Evolutionary conservation across 163 green algal genomes (phyloP).

Genomic region (Chlamydomonas reinhardtii): DNA sequence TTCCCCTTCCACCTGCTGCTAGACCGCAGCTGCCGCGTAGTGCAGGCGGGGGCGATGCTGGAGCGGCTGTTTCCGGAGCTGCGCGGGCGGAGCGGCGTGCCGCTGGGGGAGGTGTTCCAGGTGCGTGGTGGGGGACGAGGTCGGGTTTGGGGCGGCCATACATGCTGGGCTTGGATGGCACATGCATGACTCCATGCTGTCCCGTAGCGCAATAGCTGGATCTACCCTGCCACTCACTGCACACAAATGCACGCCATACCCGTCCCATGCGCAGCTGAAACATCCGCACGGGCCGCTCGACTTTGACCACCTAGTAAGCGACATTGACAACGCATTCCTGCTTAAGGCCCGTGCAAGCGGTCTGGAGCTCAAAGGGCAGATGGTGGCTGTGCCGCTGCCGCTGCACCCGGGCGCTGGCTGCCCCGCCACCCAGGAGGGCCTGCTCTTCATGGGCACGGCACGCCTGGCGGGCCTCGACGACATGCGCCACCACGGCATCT

Average conservation of each 20-base stretch:
- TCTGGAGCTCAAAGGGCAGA: conserved; percentile 50
- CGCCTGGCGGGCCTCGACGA: conserved; percentile 16
- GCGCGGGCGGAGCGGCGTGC: not conserved
- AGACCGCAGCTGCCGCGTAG: conserved; percentile 19
- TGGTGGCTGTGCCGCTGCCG: conserved; percentile 10
- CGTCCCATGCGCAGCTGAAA: not conserved
- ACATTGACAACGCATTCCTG: conserved; percentile 47
- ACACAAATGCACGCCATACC: too few relatives aligned
- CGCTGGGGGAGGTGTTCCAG: conserved; percentile 29
- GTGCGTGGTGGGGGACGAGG: not conserved
- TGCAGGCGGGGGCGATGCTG: conserved; percentile 47
- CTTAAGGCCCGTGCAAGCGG: conserved; percentile 14
- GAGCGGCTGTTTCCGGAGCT: conserved; percentile 45
- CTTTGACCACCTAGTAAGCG: conserved; percentile 18
- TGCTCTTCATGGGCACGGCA: conserved; percentile 35
- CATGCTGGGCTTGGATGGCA: too few relatives aligned
- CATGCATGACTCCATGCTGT: too few relatives aligned
- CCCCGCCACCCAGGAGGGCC: conserved; percentile 2
- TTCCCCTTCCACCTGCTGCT: conserved; percentile 58
- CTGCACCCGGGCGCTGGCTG: not conserved
- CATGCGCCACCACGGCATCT: conserved; percentile 23
- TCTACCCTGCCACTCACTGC: too few relatives aligned
- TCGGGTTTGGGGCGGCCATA: too few relatives aligned
- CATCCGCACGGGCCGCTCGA: conserved; percentile 44
- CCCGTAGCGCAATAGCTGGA: too few relatives aligned